A percentile compares a stretch with the other conserved stretches of the same genome.
Evolutionary conservation across 1,284 basidiomycete genomes (phyloP).

Genomic region (Puccinia triticina): DNA sequence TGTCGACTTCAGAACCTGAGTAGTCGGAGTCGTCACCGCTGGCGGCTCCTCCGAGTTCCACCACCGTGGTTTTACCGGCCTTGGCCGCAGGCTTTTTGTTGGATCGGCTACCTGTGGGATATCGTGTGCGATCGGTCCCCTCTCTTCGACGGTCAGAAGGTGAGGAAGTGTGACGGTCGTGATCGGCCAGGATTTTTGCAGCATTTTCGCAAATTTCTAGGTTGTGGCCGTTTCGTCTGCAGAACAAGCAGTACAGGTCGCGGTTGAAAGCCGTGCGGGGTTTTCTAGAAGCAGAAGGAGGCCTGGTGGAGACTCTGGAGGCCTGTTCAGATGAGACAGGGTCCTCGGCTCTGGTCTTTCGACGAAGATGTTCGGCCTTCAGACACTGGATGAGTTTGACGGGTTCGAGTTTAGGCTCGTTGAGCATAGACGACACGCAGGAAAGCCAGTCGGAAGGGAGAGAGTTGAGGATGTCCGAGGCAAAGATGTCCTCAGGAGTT

Average conservation of each 20-base stretch:
- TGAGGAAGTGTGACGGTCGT: too few species aligned
- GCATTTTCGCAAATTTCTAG: background rate
- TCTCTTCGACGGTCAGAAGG: too few species aligned
- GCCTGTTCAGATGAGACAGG: background rate
- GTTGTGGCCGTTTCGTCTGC: background rate
- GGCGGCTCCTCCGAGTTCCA: background rate
- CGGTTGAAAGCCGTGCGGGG: background rate
- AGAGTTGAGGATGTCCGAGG: background rate
- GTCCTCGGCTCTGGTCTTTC: background rate
- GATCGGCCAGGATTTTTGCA: background rate
- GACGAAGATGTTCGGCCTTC: background rate
- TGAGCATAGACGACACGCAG: background rate
- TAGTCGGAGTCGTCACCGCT: background rate
- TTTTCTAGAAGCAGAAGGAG: background rate
- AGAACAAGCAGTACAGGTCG: background rate
- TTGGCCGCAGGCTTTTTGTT: background rate
- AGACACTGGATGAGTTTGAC: background rate
- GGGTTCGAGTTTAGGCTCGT: background rate
- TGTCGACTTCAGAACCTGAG: background rate
- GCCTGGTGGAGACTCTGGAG: background rate
- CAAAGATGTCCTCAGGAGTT: constrained; percentile 6
- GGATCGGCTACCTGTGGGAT: too few species aligned
- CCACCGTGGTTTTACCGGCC: background rate
- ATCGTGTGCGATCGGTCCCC: too few species aligned
- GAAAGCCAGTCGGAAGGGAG: constrained; percentile 9